A percentile compares a stretch with the other conserved stretches of the same genome.
Conservation (phyloP, 1,284 basidiomycete species). For the Microbotryomycetes sp. region DNA sequence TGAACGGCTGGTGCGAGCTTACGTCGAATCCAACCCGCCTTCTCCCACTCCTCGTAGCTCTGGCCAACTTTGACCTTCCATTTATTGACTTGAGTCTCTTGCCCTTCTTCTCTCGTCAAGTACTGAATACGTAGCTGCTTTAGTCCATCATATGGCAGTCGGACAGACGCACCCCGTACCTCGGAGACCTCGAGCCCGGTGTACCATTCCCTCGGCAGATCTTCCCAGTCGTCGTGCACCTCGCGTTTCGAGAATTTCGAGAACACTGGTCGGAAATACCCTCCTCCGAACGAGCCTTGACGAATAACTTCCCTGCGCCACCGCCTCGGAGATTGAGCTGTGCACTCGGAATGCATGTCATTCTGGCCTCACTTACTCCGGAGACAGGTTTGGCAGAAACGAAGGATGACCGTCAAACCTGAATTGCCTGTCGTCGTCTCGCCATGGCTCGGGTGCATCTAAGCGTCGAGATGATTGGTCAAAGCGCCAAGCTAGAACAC, state of each 20-base stretch:
- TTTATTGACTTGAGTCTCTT: slow-evolving; percentile 10
- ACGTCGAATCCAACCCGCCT: slow-evolving; percentile 16
- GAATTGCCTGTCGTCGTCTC: background rate
- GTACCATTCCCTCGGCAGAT: slow-evolving; percentile 20
- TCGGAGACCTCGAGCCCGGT: slow-evolving; percentile 10
- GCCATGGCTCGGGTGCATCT: background rate
- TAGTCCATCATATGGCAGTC: background rate
- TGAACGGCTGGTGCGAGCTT: background rate
- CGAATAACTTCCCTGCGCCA: slow-evolving; percentile 17
- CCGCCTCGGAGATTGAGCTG: too few relatives aligned
- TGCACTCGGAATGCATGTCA: background rate
- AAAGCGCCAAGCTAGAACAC: too few relatives aligned
- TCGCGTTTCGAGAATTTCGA: slow-evolving; percentile 10
- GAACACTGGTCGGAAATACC: slow-evolving; percentile 17
- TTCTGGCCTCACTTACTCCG: background rate
- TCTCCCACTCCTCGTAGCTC: slow-evolving; percentile 23
- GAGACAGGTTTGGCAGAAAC: slow-evolving; percentile 19
- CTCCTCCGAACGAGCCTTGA: slow-evolving; percentile 18
- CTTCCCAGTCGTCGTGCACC: slow-evolving; percentile 22
- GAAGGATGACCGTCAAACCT: slow-evolving; percentile 12
- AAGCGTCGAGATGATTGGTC: background rate
- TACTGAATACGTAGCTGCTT: slow-evolving; percentile 7
- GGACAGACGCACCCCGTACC: background rate
- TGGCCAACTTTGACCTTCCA: slow-evolving; percentile 23
- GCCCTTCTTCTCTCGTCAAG: slow-evolving; percentile 15